Conservation (phyloP, 1,139 yeast species). For the Hanseniaspora sp. region DNA sequence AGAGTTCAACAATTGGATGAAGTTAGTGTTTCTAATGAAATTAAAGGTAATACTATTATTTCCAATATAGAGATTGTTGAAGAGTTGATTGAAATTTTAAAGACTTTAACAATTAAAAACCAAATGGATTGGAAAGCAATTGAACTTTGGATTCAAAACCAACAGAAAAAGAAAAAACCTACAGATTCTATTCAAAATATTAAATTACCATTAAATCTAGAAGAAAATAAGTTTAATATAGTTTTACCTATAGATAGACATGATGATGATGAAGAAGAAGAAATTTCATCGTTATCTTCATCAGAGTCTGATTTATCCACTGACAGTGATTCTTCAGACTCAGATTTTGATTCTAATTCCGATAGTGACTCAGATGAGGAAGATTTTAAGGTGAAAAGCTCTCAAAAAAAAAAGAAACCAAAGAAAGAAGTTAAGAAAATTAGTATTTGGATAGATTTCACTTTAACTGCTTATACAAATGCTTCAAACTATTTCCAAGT, state of each 20-base stretch:
- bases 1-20: constrained; percentile 58
- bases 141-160: constrained; percentile 60
- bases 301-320: constrained; percentile 25
- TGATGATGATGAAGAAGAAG: constrained; percentile 16
- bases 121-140: constrained; percentile 94
- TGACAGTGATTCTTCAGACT: neutral
- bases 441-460: constrained; percentile 56
- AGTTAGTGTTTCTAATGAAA: constrained; percentile 53
- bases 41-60: constrained; percentile 65
- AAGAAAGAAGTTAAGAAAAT: constrained; percentile 25
- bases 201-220: constrained; percentile 57
- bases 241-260: constrained; percentile 37
- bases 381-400: constrained; percentile 16
- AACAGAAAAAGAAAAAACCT: constrained; percentile 53
- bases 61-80: constrained; percentile 61
- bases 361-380: constrained; percentile 18
- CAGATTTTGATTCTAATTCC: constrained; percentile 1
- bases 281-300: constrained; percentile 28
- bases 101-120: constrained; percentile 49
- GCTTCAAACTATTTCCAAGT: constrained; percentile 77
- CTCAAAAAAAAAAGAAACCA: constrained; percentile 19
- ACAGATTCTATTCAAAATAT: constrained; percentile 47
- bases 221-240: constrained; percentile 56
- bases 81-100: constrained; percentile 58
- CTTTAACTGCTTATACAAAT: constrained; percentile 75